Evolutionary conservation across 2,329 filamentous ascomycete genomes (phyloP), one percentile per base, ranked within the genome.

Genomic region (Fusarium mexicanum): DNA sequence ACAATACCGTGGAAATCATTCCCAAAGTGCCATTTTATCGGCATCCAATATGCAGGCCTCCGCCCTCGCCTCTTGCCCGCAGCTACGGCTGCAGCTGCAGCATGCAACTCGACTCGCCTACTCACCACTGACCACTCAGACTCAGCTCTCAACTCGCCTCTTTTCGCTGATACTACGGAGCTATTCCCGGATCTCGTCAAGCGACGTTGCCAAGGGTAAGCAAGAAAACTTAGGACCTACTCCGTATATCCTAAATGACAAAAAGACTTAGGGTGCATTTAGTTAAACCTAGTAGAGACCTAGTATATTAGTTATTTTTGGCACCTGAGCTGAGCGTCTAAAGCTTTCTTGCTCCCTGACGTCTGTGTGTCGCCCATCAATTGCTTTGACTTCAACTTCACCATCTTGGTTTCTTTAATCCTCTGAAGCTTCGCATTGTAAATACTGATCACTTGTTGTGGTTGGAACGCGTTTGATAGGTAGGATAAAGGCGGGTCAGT

Each of bases 21-120:
- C 31, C 71, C 60, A 71, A 51, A 53, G 69, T 73, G 50, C 71
- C 71, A 71, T 40, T 41, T 60, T 35, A 66, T 65, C 55, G 73
- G 72, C 69, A 65, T 65, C 53, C 61, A 50, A 60, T 51, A 75
- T 77, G 75, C 75, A 78, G 65, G 70, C 70, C 61, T 76, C 46
- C 67, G 68, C 55, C 61, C 48, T 72, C 71, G 67, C 70, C 70
- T 73, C 70, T 53, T 55, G 61, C 58, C 71, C 69, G 72, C 69
- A 71, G 66, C 48, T 43, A 37, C 31, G 41, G 29, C 61, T 63
- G 61, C 58, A 47, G 40, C 46, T 76, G 69, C 58, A 67, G 55
- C 46, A 67, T 78, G 75, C 76, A 75, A 33, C 54, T 50, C 64
- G 35, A 43, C 64, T 69, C 64, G 64, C 57, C 43, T 61, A 33